Conservation (phyloP, 2,329 filamentous ascomycete genomes). For the Colletotrichum falcatum region DNA sequence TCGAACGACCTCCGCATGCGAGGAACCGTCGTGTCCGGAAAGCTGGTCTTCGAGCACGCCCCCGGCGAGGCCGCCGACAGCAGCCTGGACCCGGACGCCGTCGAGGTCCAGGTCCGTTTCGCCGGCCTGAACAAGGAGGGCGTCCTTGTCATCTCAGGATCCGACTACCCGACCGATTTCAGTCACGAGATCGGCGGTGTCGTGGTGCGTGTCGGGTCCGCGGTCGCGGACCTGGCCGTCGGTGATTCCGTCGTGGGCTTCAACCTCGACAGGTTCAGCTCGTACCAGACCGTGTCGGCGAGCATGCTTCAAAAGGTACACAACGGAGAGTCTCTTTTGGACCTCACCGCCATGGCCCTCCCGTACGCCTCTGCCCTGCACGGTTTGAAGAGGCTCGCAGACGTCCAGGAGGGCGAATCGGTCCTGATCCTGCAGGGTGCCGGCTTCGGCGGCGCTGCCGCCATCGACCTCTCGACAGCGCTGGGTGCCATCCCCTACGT, state of each 20-base stretch:
- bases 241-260: slow-evolving; percentile 47
- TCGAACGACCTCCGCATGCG: no score
- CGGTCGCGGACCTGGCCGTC: slow-evolving; percentile 33
- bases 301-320: slow-evolving; percentile 42
- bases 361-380: slow-evolving; percentile 43
- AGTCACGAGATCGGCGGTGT: slow-evolving; percentile 44
- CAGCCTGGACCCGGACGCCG: no score
- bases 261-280: slow-evolving; percentile 30
- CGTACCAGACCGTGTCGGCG: slow-evolving; percentile 41
- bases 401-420: slow-evolving; percentile 38
- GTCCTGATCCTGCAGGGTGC: slow-evolving; percentile 28
- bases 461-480: slow-evolving; percentile 41
- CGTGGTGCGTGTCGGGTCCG: slow-evolving; percentile 41
- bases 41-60: slow-evolving; percentile 24
- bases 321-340: no score
- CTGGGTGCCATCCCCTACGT: slow-evolving; percentile 43
- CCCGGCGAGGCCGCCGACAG: no score
- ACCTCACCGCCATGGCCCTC: no score
- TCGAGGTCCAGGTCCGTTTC: slow-evolving; percentile 43
- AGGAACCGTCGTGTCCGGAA: slow-evolving; percentile 36
- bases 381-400: slow-evolving; percentile 44
- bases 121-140: slow-evolving; percentile 44
- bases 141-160: slow-evolving; percentile 43
- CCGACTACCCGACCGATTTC: slow-evolving; percentile 41
- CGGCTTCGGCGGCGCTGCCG: slow-evolving; percentile 43